These are phyloP conservation scores for Ophiostoma quercus DNA, from an alignment of 2,329 filamentous ascomycete genomes.

Conservation along the genomic window DNA sequence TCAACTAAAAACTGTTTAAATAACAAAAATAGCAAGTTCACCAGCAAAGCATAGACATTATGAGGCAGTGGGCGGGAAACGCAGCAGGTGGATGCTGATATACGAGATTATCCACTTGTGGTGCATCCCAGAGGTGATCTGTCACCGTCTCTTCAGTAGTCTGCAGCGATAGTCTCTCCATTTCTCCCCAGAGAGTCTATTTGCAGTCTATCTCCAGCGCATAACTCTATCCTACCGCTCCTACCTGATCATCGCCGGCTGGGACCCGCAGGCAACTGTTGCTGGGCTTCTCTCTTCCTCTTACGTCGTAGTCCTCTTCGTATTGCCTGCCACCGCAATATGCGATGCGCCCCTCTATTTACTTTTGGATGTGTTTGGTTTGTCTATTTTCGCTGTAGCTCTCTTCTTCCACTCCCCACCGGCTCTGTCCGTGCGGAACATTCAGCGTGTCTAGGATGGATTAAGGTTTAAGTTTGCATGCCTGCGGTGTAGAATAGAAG, in stretches of 20 bases:
- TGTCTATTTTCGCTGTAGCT: not conserved
- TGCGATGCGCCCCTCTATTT: slow-evolving; percentile 3
- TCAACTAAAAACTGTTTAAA: not conserved
- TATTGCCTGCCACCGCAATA: slow-evolving; percentile 11
- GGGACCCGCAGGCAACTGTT: not conserved
- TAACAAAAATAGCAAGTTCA: not conserved
- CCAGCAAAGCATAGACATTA: not conserved
- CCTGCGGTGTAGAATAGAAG: not conserved
- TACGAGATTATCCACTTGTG: slow-evolving; percentile 14
- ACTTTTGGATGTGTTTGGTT: not conserved
- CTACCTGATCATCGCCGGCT: not conserved
- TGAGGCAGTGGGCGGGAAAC: not conserved
- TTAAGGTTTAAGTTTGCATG: slow-evolving; percentile 5
- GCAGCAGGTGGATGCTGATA: not conserved
- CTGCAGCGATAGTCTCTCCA: not conserved
- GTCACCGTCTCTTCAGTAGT: slow-evolving; percentile 9
- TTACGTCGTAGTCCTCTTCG: slow-evolving; percentile 9
- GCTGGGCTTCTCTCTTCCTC: not conserved
- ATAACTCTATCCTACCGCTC: not conserved
- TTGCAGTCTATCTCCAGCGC: not conserved
- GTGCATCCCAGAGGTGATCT: slow-evolving; percentile 3
- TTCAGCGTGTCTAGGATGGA: not conserved
- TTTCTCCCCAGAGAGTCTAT: not conserved
- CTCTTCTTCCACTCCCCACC: not conserved
- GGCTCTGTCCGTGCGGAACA: not conserved